A percentile compares a stretch with the other conserved stretches of the same genome.
phyloP scores from a whole-genome alignment of 2,329 filamentous ascomycete genomes.

The Xylaria arbuscula region DNA sequence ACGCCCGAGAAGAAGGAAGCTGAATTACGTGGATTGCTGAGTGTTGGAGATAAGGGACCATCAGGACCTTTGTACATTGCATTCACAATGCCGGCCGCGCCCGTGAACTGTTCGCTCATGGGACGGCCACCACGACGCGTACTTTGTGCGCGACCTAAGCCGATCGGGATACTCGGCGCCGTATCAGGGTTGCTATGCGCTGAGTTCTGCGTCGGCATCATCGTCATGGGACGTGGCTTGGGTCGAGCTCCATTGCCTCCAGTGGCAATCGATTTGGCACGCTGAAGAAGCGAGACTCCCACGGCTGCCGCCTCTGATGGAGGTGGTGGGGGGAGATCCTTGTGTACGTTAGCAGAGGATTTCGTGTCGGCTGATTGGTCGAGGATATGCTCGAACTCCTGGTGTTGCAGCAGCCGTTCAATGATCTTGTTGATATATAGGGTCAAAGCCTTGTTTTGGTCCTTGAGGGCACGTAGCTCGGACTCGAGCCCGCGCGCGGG shows the following conservation, averaged over 20 bases:
- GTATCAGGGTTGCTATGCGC: conserved; percentile 75
- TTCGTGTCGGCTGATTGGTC: conserved; percentile 79
- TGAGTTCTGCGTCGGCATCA: conserved; percentile 60
- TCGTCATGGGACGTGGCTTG: conserved; percentile 67
- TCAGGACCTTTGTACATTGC: conserved; percentile 88
- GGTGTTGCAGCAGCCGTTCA: conserved; percentile 90
- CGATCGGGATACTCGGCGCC: conserved; percentile 80
- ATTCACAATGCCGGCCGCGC: conserved; percentile 78
- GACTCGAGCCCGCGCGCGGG: conserved; percentile 76
- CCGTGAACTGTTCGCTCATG: conserved; percentile 71
- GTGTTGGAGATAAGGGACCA: conserved; percentile 69
- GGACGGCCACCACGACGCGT: conserved; percentile 65
- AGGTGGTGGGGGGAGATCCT: conserved; percentile 85
- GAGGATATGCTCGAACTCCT: conserved; percentile 93
- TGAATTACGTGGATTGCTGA: conserved; percentile 68
- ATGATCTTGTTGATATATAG: conserved; percentile 99
- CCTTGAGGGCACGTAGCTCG: conserved; percentile 83
- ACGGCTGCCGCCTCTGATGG: conserved; percentile 60
- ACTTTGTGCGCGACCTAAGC: conserved; percentile 64
- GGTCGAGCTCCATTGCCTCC: conserved; percentile 52
- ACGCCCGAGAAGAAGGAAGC: conserved; percentile 69
- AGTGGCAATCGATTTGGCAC: conserved; percentile 70
- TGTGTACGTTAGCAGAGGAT: conserved; percentile 70
- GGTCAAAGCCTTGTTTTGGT: conserved; percentile 96
- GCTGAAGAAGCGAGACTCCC: conserved; percentile 65